Conservation (phyloP, 441 rosid genomes). For the Erysimum cheiri region DNA sequence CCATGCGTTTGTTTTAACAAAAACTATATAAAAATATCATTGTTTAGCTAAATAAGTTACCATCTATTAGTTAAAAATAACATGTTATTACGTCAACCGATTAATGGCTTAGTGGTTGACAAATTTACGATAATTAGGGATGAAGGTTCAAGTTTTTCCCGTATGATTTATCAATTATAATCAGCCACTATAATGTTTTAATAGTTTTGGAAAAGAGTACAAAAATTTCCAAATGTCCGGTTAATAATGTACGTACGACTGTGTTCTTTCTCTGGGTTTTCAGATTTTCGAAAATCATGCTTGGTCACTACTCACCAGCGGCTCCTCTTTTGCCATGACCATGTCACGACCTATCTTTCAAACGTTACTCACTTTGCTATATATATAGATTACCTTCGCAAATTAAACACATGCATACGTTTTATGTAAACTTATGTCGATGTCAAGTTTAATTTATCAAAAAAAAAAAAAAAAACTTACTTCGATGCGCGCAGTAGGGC, state of each 20-base stretch:
- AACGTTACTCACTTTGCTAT: conserved; percentile 20
- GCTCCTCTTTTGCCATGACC: conserved; percentile 28
- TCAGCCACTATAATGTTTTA: background rate
- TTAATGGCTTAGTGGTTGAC: background rate
- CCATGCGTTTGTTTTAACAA: background rate
- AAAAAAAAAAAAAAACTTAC: too few relatives aligned
- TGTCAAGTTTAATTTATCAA: too few relatives aligned
- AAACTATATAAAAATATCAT: too few relatives aligned
- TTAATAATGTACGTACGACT: background rate
- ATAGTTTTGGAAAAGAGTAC: background rate
- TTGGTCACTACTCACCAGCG: background rate
- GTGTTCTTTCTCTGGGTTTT: background rate
- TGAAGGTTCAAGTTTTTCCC: background rate
- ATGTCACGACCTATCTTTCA: conserved; percentile 17
- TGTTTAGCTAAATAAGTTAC: background rate
- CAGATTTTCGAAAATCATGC: background rate
- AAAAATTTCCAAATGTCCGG: background rate
- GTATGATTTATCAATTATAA: background rate
- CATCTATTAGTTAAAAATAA: background rate
- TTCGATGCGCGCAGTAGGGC: conserved; percentile 6
- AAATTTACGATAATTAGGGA: background rate
- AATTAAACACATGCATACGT: background rate
- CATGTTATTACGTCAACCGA: too few relatives aligned
- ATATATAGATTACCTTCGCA: too few relatives aligned
- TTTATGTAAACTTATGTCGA: background rate